Evolutionary conservation across 192 early-diverging fungal genomes (phyloP).

Genomic region (Spinellus fusiger): DNA sequence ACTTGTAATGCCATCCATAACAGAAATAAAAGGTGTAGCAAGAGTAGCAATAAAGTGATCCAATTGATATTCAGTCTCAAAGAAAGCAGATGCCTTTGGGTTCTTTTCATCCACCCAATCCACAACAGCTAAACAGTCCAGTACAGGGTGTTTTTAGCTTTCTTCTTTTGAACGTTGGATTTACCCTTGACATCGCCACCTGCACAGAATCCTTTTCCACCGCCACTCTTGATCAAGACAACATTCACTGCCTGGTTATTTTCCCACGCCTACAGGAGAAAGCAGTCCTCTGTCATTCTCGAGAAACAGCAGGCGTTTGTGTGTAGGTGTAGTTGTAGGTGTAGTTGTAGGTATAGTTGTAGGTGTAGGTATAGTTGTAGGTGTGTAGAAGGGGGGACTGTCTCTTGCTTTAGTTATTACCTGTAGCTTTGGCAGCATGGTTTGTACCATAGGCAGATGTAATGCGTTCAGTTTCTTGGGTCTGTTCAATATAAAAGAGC

Average conservation of each 20-base stretch:
- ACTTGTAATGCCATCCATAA: slow-evolving; percentile 86
- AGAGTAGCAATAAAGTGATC: slow-evolving; percentile 90
- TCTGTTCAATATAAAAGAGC: slow-evolving; percentile 56
- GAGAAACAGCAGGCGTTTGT: not conserved
- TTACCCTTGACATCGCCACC: slow-evolving; percentile 74
- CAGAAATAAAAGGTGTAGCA: slow-evolving; percentile 80
- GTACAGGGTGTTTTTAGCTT: not conserved
- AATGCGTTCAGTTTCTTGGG: slow-evolving; percentile 84
- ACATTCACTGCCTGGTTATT: slow-evolving; percentile 83
- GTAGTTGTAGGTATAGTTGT: not conserved
- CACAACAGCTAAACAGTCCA: slow-evolving; percentile 35
- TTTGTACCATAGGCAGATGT: slow-evolving; percentile 75
- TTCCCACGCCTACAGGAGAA: slow-evolving; percentile 66
- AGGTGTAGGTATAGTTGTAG: not conserved
- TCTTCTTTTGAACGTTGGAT: not conserved
- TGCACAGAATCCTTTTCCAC: slow-evolving; percentile 82
- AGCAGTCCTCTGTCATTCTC: not conserved
- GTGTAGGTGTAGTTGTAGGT: not conserved
- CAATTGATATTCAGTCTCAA: slow-evolving; percentile 86
- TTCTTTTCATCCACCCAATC: slow-evolving; percentile 40
- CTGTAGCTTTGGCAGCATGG: slow-evolving; percentile 74
- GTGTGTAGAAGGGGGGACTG: no score
- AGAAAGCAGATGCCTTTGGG: slow-evolving; percentile 68
- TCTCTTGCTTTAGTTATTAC: no score
- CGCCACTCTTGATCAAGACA: slow-evolving; percentile 74